Percentiles rank a stretch among this genome's conserved stretches.
These are phyloP conservation scores for Colletotrichum eleusines DNA, from an alignment of 2,329 filamentous ascomycete species.

Conservation along the genomic window DNA sequence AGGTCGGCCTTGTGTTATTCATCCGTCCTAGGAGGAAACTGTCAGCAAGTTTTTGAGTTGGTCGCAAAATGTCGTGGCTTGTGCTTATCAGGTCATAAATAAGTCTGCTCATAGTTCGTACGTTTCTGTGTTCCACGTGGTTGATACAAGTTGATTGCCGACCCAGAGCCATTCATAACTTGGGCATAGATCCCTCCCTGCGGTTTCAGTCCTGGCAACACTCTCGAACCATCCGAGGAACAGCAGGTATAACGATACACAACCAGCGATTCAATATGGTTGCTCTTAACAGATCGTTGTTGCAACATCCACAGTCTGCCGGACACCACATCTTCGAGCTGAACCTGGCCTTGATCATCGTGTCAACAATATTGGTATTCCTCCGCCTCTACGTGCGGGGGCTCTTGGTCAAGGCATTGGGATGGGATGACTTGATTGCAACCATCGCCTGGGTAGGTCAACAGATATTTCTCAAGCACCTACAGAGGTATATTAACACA, in stretches of 20 bases:
- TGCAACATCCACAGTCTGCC: slow-evolving; percentile 23
- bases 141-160: neutral
- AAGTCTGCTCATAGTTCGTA: neutral
- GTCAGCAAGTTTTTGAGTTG: neutral
- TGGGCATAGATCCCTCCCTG: neutral
- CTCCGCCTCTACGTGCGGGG: slow-evolving; percentile 31
- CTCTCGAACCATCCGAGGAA: slow-evolving; percentile 7
- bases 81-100: neutral
- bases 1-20: neutral
- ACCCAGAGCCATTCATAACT: neutral
- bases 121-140: slow-evolving; percentile 21
- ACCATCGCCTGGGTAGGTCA: slow-evolving; percentile 30
- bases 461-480: rapidly evolving
- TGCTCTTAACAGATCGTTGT: neutral
- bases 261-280: slow-evolving; percentile 4
- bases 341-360: slow-evolving; percentile 34
- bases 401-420: slow-evolving; percentile 24
- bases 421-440: slow-evolving; percentile 35
- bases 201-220: neutral
- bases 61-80: slow-evolving; percentile 10
- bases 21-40: neutral
- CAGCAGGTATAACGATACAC: neutral
- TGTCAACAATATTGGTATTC: slow-evolving; percentile 27
- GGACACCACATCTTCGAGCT: slow-evolving; percentile 37
- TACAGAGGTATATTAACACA: neutral